A percentile compares a stretch with the other conserved stretches of the same genome.
phyloP scores from a whole-genome alignment of 1,139 yeast genomes.

The Meyerozyma athensensis region DNA sequence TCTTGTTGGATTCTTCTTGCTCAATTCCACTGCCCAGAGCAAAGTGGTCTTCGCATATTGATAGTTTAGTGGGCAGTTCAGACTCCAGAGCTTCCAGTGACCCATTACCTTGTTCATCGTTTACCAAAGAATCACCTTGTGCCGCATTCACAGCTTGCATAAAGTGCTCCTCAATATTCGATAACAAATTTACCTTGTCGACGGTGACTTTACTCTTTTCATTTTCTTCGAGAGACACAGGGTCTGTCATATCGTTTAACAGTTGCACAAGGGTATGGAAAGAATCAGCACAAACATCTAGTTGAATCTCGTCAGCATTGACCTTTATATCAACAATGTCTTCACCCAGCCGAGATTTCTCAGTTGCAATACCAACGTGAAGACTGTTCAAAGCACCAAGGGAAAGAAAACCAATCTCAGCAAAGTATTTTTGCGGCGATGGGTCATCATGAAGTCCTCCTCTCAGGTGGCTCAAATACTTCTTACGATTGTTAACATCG shows the following conservation, averaged over 20 bases:
- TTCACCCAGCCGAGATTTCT: conserved; percentile 15
- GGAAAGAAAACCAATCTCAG: conserved; percentile 37
- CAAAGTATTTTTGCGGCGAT: conserved; percentile 9
- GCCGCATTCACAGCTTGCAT: not conserved
- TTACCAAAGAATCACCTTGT: not conserved
- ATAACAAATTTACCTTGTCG: conserved; percentile 42
- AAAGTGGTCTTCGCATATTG: conserved; percentile 47
- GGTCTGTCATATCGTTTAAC: conserved; percentile 67
- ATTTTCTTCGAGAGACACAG: conserved; percentile 52
- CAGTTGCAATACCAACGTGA: conserved; percentile 34
- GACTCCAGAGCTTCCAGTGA: conserved; percentile 5
- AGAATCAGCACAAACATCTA: conserved; percentile 83
- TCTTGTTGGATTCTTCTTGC: conserved; percentile 19
- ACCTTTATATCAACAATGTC: conserved; percentile 39
- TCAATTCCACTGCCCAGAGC: conserved; percentile 11
- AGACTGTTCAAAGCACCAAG: conserved; percentile 42
- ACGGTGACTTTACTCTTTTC: conserved; percentile 47
- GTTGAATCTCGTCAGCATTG: conserved; percentile 43
- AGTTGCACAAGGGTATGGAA: conserved; percentile 65
- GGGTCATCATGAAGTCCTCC: not conserved
- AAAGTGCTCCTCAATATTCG: conserved; percentile 35
- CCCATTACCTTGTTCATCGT: conserved; percentile 4
- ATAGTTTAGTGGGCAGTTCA: conserved; percentile 6
- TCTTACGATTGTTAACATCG: conserved; percentile 26
- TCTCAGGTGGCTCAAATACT: not conserved